Evolutionary conservation across 371 early-diverging fungal genomes (phyloP).

Genomic region (Mucor irregularis): DNA sequence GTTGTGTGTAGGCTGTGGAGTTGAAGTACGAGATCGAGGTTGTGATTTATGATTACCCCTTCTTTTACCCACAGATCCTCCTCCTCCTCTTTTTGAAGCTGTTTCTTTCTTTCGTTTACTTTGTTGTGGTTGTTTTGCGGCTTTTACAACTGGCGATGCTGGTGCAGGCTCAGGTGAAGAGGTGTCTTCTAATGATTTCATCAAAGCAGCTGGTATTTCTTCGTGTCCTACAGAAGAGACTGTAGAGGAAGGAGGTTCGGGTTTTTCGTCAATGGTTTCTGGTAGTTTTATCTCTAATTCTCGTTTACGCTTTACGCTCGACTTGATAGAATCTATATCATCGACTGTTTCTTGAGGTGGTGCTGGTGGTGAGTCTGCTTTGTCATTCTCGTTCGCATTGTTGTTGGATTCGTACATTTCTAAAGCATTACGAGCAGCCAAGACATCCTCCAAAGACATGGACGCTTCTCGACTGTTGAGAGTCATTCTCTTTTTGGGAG

Average conservation of each 20-base stretch:
- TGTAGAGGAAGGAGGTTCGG: slow-evolving; percentile 21
- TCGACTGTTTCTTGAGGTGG: background rate
- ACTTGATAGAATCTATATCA: background rate
- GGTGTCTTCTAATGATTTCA: too few relatives aligned
- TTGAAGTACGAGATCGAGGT: slow-evolving; percentile 34
- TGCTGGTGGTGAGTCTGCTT: too few relatives aligned
- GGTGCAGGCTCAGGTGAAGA: too few relatives aligned
- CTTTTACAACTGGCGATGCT: too few relatives aligned
- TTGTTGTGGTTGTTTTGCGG: too few relatives aligned
- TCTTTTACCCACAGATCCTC: background rate
- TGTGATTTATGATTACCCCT: too few relatives aligned
- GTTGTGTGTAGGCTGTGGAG: slow-evolving; percentile 14
- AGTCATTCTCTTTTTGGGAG: slow-evolving; percentile 60
- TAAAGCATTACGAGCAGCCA: slow-evolving; percentile 44
- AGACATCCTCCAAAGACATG: slow-evolving; percentile 54
- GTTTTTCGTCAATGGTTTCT: slow-evolving; percentile 10
- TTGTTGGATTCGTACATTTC: slow-evolving; percentile 23
- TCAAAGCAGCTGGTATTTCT: background rate
- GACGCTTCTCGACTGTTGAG: slow-evolving; percentile 61
- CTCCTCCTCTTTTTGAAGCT: too few relatives aligned
- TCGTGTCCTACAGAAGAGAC: slow-evolving; percentile 21
- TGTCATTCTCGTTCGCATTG: too few relatives aligned
- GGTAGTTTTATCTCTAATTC: slow-evolving; percentile 1
- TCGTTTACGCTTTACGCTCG: background rate
- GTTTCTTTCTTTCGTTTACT: background rate